Base-by-base conservation (phyloP, 371 early-diverging fungal genomes). In the Circinella umbellata region DNA sequence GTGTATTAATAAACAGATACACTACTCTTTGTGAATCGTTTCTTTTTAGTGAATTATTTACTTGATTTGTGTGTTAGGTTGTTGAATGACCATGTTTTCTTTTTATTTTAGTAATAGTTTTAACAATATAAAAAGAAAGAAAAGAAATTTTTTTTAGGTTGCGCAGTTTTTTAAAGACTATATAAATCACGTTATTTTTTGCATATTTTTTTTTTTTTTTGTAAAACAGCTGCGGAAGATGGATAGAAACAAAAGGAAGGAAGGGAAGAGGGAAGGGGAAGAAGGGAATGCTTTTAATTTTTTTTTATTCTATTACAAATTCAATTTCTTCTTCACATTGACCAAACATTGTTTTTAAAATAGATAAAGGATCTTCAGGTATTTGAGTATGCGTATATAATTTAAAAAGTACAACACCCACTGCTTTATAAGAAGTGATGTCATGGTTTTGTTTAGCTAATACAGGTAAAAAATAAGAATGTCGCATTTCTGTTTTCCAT, bases 61-160 rank as follows among this genome's bases (percentile, higher is more conserved):
- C 86, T 88, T 88, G 75, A 88, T 86, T 73, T 86, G 86, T 49
- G 76, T 59, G 60, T 73, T 85, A 62, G 86, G 87, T 75, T 82
- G 80, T 53, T 80, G 70, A 68, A 83, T 83, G 48, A 80, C 80
- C 84, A 83, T 83, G 63, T 53, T 71, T 61, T 6, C 17, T 55
- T 2, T 10, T 47, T 46, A n/a, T 27, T 17, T 61, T 46, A 3
- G 15, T 15, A 49, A 61, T 11, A 4, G 17, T 15, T 34, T n/a
- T n/a, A n/a, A n/a, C n/a, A n/a, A 20, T 60, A 61, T 18, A 61
- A 48, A 60, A 42, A 60, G 47, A 38, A 5, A 5, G 15, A 51
- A 51, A 51, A n/a, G 51, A 51, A 51, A n/a, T n/a, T n/a, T 51
- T 51, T 51, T 51, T 51, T 47, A 9, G 9, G 51, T 51, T 51